Evolutionary conservation across 2,329 filamentous ascomycete species (phyloP).

Genomic region (Clarireedia hainanense): DNA sequence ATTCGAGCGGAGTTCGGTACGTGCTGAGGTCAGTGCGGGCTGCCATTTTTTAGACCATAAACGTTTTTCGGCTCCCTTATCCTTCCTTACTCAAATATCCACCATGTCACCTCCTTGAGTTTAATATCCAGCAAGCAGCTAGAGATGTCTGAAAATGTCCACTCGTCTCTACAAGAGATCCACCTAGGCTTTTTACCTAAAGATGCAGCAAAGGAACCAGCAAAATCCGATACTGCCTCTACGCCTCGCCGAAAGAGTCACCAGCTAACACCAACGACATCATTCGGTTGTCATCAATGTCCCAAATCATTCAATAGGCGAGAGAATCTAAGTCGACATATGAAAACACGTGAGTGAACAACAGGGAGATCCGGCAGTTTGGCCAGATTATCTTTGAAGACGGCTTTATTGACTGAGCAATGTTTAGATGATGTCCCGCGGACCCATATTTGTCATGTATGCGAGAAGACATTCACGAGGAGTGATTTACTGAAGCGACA

Average conservation of each 20-base stretch:
- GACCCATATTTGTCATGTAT: constrained; percentile 20
- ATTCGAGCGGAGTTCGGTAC: neutral
- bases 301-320: constrained; percentile 19
- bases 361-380: neutral
- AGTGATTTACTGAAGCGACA: constrained; percentile 22
- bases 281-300: constrained; percentile 16
- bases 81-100: neutral
- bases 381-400: neutral
- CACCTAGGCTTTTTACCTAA: neutral
- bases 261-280: neutral
- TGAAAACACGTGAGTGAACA: constrained; percentile 17
- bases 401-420: constrained; percentile 4
- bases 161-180: neutral
- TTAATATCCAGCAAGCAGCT: neutral
- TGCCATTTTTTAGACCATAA: neutral
- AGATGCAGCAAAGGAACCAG: neutral
- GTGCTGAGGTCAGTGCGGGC: neutral
- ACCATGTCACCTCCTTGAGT: neutral
- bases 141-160: neutral
- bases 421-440: constrained; percentile 12
- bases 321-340: constrained; percentile 22
- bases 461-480: constrained; percentile 21
- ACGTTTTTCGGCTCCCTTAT: neutral
- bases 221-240: neutral
- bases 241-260: neutral